These are phyloP conservation scores for Hygrocybe coccinea DNA, from an alignment of 768 basidiomycete species.

Conservation along the genomic window DNA sequence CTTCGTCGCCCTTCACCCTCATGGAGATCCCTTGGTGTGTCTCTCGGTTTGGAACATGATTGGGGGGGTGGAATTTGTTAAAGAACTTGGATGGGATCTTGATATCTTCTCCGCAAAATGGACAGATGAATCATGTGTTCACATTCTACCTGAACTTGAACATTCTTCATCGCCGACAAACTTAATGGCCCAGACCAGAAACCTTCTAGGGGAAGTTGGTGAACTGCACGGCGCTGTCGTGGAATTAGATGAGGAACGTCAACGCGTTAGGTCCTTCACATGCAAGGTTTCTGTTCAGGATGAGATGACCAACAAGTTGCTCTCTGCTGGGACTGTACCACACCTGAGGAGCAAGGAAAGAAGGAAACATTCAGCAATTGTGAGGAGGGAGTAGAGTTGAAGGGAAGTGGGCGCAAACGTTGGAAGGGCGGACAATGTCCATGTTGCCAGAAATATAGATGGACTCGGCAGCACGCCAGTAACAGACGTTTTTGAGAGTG, in stretches of 20 bases:
- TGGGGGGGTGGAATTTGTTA: slow-evolving; percentile 9
- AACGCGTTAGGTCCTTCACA: neutral
- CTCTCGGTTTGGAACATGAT: slow-evolving; percentile 28
- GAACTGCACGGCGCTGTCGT: neutral
- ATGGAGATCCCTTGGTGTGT: slow-evolving; percentile 17
- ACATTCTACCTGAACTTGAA: slow-evolving; percentile 28
- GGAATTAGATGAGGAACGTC: slow-evolving; percentile 1
- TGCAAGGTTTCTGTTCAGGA: neutral
- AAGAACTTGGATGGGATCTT: slow-evolving; percentile 25
- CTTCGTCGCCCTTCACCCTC: slow-evolving; percentile 20
- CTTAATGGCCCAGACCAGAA: neutral
- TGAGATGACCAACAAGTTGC: neutral
- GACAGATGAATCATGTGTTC: slow-evolving; percentile 27
- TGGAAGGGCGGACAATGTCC: too few species aligned
- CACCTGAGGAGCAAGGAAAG: too few species aligned
- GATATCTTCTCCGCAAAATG: slow-evolving; percentile 26
- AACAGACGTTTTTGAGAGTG: too few species aligned
- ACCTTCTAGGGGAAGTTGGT: neutral
- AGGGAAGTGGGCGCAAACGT: too few species aligned
- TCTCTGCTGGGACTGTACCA: neutral
- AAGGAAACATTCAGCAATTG: too few species aligned
- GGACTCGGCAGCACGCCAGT: too few species aligned
- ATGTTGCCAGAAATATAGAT: too few species aligned
- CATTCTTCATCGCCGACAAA: slow-evolving; percentile 8
- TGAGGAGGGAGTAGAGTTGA: too few species aligned